These are phyloP conservation scores for Gonapodya sp. DNA, from an alignment of 192 early-diverging fungal species.

Conservation along the genomic window DNA sequence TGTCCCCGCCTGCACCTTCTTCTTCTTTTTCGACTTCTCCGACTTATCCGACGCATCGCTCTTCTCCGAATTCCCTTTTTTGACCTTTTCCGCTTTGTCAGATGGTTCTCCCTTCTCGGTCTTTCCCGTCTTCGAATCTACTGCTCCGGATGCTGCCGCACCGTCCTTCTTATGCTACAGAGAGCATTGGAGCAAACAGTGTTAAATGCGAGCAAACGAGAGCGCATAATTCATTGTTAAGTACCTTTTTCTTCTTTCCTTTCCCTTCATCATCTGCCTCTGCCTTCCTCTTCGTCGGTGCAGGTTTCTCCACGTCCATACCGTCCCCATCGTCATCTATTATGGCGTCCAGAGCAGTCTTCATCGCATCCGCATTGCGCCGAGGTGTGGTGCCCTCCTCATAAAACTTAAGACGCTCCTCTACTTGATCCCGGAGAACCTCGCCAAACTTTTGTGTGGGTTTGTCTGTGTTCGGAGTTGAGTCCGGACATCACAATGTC, in stretches of 20 bases:
- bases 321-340: constrained; percentile 29
- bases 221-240: too few species aligned
- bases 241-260: constrained; percentile 17
- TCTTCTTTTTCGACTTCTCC: too few species aligned
- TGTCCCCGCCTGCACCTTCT: too few species aligned
- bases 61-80: too few species aligned
- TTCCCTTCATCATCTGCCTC: constrained; percentile 20
- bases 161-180: too few species aligned
- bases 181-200: too few species aligned
- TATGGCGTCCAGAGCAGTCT: constrained; percentile 55
- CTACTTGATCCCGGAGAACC: constrained; percentile 86
- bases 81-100: too few species aligned
- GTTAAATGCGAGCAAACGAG: too few species aligned
- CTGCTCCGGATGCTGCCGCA: too few species aligned
- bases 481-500: background rate
- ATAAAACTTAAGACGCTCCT: constrained; percentile 91
- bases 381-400: constrained; percentile 77
- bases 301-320: constrained; percentile 25
- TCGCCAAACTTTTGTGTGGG: constrained; percentile 88
- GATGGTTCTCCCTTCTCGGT: too few species aligned
- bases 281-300: constrained; percentile 44
- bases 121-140: too few species aligned
- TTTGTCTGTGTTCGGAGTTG: constrained; percentile 28
- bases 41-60: too few species aligned
- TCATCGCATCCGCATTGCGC: constrained; percentile 91